Evolutionary conservation across 495 filamentous ascomycete genomes (phyloP), one percentile per base, ranked within the genome.

Genomic region (Extremus antarcticus): DNA sequence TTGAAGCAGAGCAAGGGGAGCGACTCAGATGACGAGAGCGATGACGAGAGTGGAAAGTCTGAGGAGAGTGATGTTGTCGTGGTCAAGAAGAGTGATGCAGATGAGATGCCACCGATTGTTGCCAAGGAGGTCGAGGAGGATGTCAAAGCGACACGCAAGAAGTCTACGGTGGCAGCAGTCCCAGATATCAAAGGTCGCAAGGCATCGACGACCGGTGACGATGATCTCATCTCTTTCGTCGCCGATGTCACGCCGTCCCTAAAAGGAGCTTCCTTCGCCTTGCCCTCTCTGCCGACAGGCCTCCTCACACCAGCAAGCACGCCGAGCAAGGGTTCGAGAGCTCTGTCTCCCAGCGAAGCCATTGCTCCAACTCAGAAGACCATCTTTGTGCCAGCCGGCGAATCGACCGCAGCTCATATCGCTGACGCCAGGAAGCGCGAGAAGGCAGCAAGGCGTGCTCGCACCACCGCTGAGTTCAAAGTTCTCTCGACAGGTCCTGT

Each of bases 211-310:
- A 45, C 16, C 41, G 24, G 8, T 3, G 46, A 23, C 13, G 46
- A 4, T 49, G 58, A 61, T 50, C 50, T 61, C 41, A 61, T 61
- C 53, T 53, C 56, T 54, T 47, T 61, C 50, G 49, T 4, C 29
- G 7, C 29, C n/a, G n/a, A n/a, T n/a, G n/a, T n/a, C n/a, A n/a
- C n/a, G n/a, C 4, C 47, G 9, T 45, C 45, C 22, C 45, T 51
- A n/a, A n/a, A n/a, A n/a, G n/a, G n/a, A n/a, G n/a, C n/a, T n/a
- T n/a, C n/a, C n/a, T n/a, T n/a, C n/a, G n/a, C n/a, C n/a, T n/a
- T n/a, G n/a, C n/a, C n/a, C n/a, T n/a, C n/a, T n/a, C n/a, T n/a
- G n/a, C n/a, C n/a, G n/a, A n/a, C 35, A n/a, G 35, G n/a, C n/a
- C 35, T 39, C 35, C 35, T n/a, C 35, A n/a, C 35, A 39, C 9